Conservation (phyloP, 345 rosid genomes). For the Clausena lansium region DNA sequence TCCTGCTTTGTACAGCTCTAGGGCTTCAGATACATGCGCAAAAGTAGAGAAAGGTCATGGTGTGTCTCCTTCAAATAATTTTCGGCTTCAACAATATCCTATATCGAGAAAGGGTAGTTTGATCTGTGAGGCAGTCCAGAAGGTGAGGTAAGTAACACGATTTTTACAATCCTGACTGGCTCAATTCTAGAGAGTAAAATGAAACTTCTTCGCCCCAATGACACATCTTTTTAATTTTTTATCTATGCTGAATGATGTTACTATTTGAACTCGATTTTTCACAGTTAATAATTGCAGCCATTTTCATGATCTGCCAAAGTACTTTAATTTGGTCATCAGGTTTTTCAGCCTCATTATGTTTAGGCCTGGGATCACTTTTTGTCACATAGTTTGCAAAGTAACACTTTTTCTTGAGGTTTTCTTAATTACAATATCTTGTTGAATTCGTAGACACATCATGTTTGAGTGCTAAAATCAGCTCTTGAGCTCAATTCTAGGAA, state of each 20-base stretch:
- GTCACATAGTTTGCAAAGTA: neutral
- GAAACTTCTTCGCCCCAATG: neutral
- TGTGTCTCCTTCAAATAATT: conserved; percentile 27
- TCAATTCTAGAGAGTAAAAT: neutral
- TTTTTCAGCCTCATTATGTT: neutral
- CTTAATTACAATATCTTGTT: neutral
- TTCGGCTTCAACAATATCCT: conserved; percentile 20
- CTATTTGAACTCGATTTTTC: neutral
- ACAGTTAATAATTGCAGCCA: neutral
- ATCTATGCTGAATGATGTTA: neutral
- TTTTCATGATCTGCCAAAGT: neutral
- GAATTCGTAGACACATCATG: neutral
- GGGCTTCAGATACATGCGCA: conserved; percentile 18
- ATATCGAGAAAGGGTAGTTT: conserved; percentile 29
- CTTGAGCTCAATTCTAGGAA: neutral
- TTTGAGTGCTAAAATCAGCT: neutral
- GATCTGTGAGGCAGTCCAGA: conserved; percentile 48
- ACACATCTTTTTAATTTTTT: neutral
- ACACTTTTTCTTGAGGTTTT: neutral
- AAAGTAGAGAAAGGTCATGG: conserved; percentile 17
- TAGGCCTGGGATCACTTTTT: neutral
- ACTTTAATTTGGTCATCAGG: neutral
- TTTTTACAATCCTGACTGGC: conserved; percentile 9
- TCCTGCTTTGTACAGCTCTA: conserved; percentile 49
- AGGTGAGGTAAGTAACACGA: conserved; percentile 56